phyloP scores from a whole-genome alignment of 352 stramenopile genomes.

The Pythium brassicae region DNA sequence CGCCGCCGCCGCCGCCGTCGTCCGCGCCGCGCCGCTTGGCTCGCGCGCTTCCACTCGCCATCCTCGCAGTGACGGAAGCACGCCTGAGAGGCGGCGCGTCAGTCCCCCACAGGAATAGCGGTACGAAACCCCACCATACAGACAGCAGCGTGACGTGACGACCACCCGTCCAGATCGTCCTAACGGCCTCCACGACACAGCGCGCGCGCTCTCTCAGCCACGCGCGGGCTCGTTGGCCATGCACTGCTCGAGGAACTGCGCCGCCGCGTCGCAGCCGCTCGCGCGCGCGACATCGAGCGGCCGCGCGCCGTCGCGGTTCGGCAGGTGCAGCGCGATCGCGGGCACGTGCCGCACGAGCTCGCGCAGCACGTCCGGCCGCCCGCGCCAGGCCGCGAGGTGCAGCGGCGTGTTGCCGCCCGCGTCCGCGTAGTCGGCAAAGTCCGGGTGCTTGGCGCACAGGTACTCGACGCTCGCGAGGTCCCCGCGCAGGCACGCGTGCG shows the following conservation, averaged over 20 bases:
- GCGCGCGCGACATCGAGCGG: conserved; percentile 34
- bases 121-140: too few relatives aligned
- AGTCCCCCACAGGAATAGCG: too few relatives aligned
- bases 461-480: conserved; percentile 48
- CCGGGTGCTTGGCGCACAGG: conserved; percentile 40
- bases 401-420: conserved; percentile 58
- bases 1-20: background rate
- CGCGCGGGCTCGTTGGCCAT: conserved; percentile 3
- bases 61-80: too few relatives aligned
- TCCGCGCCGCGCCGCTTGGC: background rate
- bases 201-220: too few relatives aligned
- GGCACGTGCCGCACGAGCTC: conserved; percentile 36
- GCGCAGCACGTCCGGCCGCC: conserved; percentile 22
- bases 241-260: conserved; percentile 16
- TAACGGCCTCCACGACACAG: background rate
- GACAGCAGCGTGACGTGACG: too few relatives aligned
- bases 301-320: conserved; percentile 46
- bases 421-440: conserved; percentile 74
- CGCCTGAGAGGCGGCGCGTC: too few relatives aligned
- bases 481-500: conserved; percentile 51
- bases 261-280: conserved; percentile 19
- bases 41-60: background rate
- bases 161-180: background rate
- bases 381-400: conserved; percentile 51
- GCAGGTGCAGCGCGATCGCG: conserved; percentile 43